Percentiles rank a stretch among this genome's conserved stretches.
These are phyloP conservation scores for Pulicaria dysenterica DNA, from an alignment of 129 eudicot species.

Conservation along the genomic window DNA sequence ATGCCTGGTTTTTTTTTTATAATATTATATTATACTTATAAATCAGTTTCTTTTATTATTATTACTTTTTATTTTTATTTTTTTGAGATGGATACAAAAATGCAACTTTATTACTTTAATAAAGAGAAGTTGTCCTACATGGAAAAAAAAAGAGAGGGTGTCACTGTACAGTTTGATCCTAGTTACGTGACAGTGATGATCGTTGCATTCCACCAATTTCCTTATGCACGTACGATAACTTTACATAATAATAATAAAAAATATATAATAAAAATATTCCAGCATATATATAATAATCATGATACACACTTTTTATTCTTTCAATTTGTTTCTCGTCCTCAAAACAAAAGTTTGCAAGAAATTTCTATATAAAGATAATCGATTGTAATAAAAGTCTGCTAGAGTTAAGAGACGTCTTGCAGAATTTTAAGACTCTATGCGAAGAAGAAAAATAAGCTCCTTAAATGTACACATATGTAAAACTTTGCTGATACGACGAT, in stretches of 20 bases:
- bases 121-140: conserved; percentile 35
- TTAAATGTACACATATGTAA: no score
- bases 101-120: conserved; percentile 39
- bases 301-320: no score
- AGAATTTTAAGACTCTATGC: no score
- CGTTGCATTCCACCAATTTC: background rate
- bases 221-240: background rate
- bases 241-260: background rate
- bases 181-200: conserved; percentile 22
- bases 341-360: no score
- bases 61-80: background rate
- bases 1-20: background rate
- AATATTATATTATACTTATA: background rate
- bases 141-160: conserved; percentile 7
- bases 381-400: no score
- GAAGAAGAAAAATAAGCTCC: no score
- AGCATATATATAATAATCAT: no score
- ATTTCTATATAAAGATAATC: no score
- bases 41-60: background rate
- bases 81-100: background rate
- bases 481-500: no score
- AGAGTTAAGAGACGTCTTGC: no score
- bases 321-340: no score
- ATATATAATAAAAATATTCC: background rate
- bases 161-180: conserved; percentile 22